Evolutionary conservation across 331 rosid species (phyloP), one percentile per base, ranked within the genome.

Genomic region (Quercus tomentella): DNA sequence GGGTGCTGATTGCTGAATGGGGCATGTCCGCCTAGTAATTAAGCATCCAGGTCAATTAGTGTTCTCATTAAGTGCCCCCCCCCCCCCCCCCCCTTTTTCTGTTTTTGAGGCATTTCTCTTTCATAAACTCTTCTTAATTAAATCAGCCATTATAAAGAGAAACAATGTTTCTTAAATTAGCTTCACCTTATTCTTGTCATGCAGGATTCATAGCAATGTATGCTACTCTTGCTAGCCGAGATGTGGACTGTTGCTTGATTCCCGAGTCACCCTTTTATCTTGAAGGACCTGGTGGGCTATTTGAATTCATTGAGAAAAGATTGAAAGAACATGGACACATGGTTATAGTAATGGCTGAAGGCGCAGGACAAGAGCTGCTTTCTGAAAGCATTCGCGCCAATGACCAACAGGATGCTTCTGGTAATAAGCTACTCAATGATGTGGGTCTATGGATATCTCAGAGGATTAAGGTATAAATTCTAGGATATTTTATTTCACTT

Each of bases 201-300:
- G n/a, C 84, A 89, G 90, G 89, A 17, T 87, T 87, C 62, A 87
- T 89, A 57, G 90, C 90, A 17, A 86, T 89, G 85, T 61, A 87
- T 65, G 92, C 90, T 11, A 89, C 88, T 73, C 89, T 87, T 15
- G 92, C 84, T 16, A 87, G 88, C 67, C 68, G 90, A 74, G 90
- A 89, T 2, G 89, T 89, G 21, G 92, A 87, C 78, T 87, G 91
- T 37, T 87, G 92, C 79, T 83, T 87, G 79, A 87, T 89, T 66
- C 92, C 89, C 25, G 90, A 89, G 55, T 89, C 91, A 0, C 91
- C 87, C 57, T 89, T 89, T 69, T 89, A 81, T 79, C 89, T 89
- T 6, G 88, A 87, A 79, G 92, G 89, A 33, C 21, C 79, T 0
- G 85, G 89, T 31, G 92, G 89, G 16, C 84, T 89, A 1, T 83